A percentile compares a stretch with the other conserved stretches of the same genome.
Evolutionary conservation across 2,329 filamentous ascomycete species (phyloP).

Genomic region (Ceratocystis variospora): DNA sequence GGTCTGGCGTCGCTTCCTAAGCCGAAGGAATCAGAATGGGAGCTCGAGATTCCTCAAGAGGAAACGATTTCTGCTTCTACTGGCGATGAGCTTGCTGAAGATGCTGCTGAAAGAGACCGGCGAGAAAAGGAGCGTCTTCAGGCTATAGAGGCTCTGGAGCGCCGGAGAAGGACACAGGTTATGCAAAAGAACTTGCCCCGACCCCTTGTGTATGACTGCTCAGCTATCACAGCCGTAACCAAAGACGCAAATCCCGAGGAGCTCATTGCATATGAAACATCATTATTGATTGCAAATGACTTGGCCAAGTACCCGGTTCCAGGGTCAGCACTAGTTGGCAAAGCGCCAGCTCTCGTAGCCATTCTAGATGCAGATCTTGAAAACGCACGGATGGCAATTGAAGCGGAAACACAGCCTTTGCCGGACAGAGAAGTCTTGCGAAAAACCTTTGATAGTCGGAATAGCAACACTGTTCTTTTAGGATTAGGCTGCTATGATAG

Average conservation of each 20-base stretch:
- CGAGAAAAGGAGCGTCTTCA: slow-evolving; percentile 61
- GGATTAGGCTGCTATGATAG: slow-evolving; percentile 70
- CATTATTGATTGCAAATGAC: slow-evolving; percentile 69
- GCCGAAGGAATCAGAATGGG: slow-evolving; percentile 88
- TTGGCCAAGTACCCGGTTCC: slow-evolving; percentile 60
- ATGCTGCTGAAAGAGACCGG: slow-evolving; percentile 60
- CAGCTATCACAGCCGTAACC: slow-evolving; percentile 39
- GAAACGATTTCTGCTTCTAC: slow-evolving; percentile 41
- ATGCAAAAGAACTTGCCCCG: slow-evolving; percentile 73
- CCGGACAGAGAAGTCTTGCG: slow-evolving; percentile 39
- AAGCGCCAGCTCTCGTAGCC: slow-evolving; percentile 42
- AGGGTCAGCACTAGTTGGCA: slow-evolving; percentile 50
- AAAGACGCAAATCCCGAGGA: slow-evolving; percentile 51
- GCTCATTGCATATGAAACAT: slow-evolving; percentile 63
- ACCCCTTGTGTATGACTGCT: slow-evolving; percentile 57
- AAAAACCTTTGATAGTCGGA: slow-evolving; percentile 39
- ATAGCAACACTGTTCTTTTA: slow-evolving; percentile 49
- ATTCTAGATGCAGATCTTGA: slow-evolving; percentile 61
- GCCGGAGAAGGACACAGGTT: slow-evolving; percentile 76
- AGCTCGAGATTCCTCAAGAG: slow-evolving; percentile 81
- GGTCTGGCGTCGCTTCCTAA: slow-evolving; percentile 75
- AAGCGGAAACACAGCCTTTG: slow-evolving; percentile 48
- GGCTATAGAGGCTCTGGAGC: slow-evolving; percentile 62
- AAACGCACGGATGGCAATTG: slow-evolving; percentile 62
- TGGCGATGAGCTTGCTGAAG: slow-evolving; percentile 41